These are phyloP conservation scores for Magnaporthiopsis incrustans DNA, from an alignment of 2,329 filamentous ascomycete species.

Conservation along the genomic window DNA sequence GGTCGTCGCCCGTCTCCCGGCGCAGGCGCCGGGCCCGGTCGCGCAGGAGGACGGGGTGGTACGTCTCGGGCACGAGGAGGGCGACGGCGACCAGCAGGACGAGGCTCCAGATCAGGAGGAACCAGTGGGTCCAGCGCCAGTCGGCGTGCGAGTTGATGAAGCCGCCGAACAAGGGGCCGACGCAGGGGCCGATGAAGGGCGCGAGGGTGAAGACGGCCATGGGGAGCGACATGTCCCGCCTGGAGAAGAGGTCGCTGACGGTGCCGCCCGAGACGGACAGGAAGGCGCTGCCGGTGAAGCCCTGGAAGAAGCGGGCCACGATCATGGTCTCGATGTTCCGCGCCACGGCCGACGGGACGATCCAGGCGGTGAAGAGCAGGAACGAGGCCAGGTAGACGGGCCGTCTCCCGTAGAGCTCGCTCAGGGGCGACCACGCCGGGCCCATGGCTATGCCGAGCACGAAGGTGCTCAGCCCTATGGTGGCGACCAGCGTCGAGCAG, in stretches of 20 bases:
- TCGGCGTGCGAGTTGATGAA: slow-evolving; percentile 70
- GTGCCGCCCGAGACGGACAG: slow-evolving; percentile 74
- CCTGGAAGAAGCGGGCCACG: slow-evolving; percentile 68
- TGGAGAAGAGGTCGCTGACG: slow-evolving; percentile 70
- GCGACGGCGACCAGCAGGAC: slow-evolving; percentile 55
- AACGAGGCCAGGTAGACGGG: slow-evolving; percentile 75
- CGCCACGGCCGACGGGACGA: slow-evolving; percentile 76
- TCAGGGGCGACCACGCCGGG: slow-evolving; percentile 56
- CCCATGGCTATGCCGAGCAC: slow-evolving; percentile 66
- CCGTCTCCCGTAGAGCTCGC: slow-evolving; percentile 74
- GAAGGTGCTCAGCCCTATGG: slow-evolving; percentile 73
- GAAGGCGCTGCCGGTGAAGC: slow-evolving; percentile 61
- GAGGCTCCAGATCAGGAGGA: slow-evolving; percentile 75
- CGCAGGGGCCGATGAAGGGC: slow-evolving; percentile 54
- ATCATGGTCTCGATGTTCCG: slow-evolving; percentile 75
- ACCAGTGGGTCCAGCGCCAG: slow-evolving; percentile 82
- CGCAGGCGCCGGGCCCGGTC: slow-evolving; percentile 64
- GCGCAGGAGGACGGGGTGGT: slow-evolving; percentile 66
- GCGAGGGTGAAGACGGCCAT: slow-evolving; percentile 73
- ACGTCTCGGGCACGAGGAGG: slow-evolving; percentile 79
- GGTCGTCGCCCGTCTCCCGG: slow-evolving; percentile 66
- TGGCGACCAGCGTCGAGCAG: slow-evolving; percentile 62
- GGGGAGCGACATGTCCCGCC: slow-evolving; percentile 62
- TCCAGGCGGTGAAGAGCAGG: slow-evolving; percentile 66
- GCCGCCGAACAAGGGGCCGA: slow-evolving; percentile 60